These are phyloP conservation scores for Pulveroboletus sp. DNA, from an alignment of 768 basidiomycete genomes.

Conservation along the genomic window DNA sequence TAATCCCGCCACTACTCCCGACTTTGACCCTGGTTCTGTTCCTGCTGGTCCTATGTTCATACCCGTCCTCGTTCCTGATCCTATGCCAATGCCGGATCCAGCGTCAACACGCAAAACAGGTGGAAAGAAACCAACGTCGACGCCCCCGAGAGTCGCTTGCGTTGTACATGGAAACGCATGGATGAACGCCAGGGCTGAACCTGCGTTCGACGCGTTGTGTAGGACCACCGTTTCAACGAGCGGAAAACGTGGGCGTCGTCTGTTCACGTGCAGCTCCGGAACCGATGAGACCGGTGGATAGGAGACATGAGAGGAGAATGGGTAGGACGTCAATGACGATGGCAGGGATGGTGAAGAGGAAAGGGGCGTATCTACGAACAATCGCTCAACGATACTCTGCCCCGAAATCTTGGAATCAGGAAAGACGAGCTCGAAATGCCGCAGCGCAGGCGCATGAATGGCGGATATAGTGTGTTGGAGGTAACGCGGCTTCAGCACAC, in stretches of 20 bases:
- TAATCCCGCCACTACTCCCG: not conserved
- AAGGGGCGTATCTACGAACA: slow-evolving; percentile 16
- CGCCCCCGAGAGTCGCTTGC: slow-evolving; percentile 21
- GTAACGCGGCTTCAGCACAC: slow-evolving; percentile 29
- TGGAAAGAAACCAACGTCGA: slow-evolving; percentile 25
- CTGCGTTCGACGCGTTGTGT: slow-evolving; percentile 23
- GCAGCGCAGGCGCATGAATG: slow-evolving; percentile 25
- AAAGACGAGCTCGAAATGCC: slow-evolving; percentile 31
- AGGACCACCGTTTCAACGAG: slow-evolving; percentile 25
- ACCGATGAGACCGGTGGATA: not conserved
- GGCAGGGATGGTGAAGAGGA: not conserved
- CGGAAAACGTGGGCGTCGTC: slow-evolving; percentile 23
- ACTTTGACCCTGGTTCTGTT: not conserved
- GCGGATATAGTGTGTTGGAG: slow-evolving; percentile 28
- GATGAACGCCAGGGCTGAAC: slow-evolving; percentile 22
- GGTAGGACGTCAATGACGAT: not conserved
- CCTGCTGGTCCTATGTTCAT: slow-evolving; percentile 1
- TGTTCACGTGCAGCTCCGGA: not conserved
- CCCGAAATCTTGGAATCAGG: slow-evolving; percentile 28
- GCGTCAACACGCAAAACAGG: slow-evolving; percentile 10
- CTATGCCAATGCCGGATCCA: not conserved
- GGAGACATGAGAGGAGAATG: not conserved
- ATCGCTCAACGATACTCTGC: slow-evolving; percentile 22
- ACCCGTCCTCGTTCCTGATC: not conserved
- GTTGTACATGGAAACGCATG: slow-evolving; percentile 23